Conservation (phyloP, 176 grass and related monocot species). For the Musa troglodytarum region DNA sequence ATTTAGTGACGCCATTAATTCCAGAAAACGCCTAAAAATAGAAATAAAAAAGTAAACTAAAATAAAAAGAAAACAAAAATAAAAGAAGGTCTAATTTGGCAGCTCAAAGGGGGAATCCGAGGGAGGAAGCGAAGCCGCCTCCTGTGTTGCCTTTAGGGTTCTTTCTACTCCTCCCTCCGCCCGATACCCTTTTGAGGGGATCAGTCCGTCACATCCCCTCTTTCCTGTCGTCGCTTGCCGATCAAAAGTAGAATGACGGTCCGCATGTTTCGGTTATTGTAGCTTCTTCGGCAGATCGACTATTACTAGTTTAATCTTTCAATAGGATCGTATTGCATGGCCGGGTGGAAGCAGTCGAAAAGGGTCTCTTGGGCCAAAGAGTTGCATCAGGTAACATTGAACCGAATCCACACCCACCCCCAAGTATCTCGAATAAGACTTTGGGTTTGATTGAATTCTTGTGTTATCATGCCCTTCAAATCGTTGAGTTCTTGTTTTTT, state of each 20-base stretch:
- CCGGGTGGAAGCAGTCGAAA: conserved; percentile 46
- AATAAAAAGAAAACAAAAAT: no score
- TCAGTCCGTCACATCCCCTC: background rate
- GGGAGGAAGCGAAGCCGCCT: background rate
- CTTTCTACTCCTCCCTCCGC: background rate
- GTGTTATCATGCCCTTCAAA: no score
- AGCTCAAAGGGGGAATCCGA: background rate
- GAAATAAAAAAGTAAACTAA: background rate
- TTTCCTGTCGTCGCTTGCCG: no score
- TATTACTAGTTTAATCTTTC: conserved; percentile 19
- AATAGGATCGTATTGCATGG: conserved; percentile 8
- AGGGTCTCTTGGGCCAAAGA: conserved; percentile 79
- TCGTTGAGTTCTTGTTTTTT: background rate
- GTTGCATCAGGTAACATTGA: conserved; percentile 79
- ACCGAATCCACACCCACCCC: conserved; percentile 19
- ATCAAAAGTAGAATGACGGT: conserved; percentile 9
- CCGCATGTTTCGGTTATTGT: background rate
- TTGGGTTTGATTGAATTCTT: background rate
- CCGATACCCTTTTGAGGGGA: background rate
- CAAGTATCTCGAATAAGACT: background rate
- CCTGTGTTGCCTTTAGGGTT: background rate
- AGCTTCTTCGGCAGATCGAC: conserved; percentile 27
- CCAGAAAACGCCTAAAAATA: no score
- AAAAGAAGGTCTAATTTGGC: background rate
- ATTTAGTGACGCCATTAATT: no score